Evolutionary conservation across 768 basidiomycete species (phyloP).

Genomic region (Tephrocybe sp.): DNA sequence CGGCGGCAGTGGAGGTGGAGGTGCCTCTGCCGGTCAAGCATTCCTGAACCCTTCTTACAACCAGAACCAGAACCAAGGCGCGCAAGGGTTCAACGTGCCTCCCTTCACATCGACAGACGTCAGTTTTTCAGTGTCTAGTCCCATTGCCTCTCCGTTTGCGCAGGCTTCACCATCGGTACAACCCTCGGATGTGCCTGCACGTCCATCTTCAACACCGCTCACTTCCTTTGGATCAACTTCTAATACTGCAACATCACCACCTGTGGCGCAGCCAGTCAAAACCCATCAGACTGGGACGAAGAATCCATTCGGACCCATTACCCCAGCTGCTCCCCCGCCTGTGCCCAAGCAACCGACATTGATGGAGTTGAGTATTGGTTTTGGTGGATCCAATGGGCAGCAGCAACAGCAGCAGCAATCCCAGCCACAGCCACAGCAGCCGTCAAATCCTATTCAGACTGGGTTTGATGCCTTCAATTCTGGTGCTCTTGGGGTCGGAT

Average conservation of each 20-base stretch:
- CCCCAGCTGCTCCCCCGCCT: conserved; percentile 53
- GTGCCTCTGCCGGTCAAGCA: conserved; percentile 14
- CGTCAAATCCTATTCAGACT: conserved; percentile 21
- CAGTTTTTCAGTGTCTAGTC: conserved; percentile 19
- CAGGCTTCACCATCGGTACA: conserved; percentile 19
- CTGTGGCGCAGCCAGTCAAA: conserved; percentile 62
- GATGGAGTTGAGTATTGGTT: conserved; percentile 70
- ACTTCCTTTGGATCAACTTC: conserved; percentile 34
- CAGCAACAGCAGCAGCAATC: conserved; percentile 23
- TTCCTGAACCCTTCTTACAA: conserved; percentile 1
- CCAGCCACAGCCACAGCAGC: conserved; percentile 21
- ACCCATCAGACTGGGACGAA: conserved; percentile 91
- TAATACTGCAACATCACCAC: conserved; percentile 35
- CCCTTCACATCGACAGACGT: conserved; percentile 20
- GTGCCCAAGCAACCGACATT: conserved; percentile 79
- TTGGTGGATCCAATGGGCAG: conserved; percentile 24
- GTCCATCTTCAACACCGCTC: conserved; percentile 76
- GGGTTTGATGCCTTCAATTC: conserved; percentile 36
- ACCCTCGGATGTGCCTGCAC: conserved; percentile 41
- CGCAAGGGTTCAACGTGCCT: neutral
- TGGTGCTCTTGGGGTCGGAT: conserved; percentile 42
- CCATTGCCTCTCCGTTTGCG: conserved; percentile 23
- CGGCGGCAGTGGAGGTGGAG: conserved; percentile 20
- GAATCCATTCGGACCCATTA: conserved; percentile 90
- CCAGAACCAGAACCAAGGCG: conserved; percentile 17